Evolutionary conservation across 2,329 filamentous ascomycete genomes (phyloP).

Genomic region (Xylaria digitata): DNA sequence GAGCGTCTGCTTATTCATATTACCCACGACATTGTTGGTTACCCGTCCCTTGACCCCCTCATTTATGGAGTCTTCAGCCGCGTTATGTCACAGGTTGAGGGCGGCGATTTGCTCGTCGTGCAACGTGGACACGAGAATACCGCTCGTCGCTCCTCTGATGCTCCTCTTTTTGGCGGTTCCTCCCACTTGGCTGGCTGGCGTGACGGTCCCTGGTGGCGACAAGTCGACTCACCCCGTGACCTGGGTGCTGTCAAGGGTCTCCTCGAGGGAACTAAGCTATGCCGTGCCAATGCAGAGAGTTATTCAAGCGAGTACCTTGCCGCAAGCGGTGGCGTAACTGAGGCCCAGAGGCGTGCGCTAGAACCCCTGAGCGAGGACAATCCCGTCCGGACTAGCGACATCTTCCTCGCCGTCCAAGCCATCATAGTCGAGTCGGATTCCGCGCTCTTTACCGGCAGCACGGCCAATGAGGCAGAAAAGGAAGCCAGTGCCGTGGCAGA

Average conservation of each 20-base stretch:
- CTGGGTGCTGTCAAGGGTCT: slow-evolving; percentile 83
- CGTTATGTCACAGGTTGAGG: slow-evolving; percentile 99
- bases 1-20: slow-evolving; percentile 97
- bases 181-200: slow-evolving; percentile 74
- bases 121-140: slow-evolving; percentile 91
- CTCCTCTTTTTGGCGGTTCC: slow-evolving; percentile 61
- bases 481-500: slow-evolving; percentile 64
- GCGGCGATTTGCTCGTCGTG: slow-evolving; percentile 91
- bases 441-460: slow-evolving; percentile 73
- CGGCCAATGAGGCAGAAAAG: slow-evolving; percentile 66
- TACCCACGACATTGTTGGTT: slow-evolving; percentile 93
- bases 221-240: slow-evolving; percentile 74
- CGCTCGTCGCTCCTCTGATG: slow-evolving; percentile 72
- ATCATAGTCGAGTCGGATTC: slow-evolving; percentile 73
- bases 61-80: slow-evolving; percentile 92
- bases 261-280: slow-evolving; percentile 89
- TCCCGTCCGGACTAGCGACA: slow-evolving; percentile 90
- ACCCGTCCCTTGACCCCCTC: slow-evolving; percentile 92
- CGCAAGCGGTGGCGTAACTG: slow-evolving; percentile 79
- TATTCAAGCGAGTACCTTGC: slow-evolving; percentile 89
- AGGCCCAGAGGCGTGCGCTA: slow-evolving; percentile 81
- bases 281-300: slow-evolving; percentile 86
- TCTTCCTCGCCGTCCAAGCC: slow-evolving; percentile 96
- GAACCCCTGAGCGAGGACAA: slow-evolving; percentile 85
- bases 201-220: slow-evolving; percentile 97